These are phyloP conservation scores for Moesziomyces antarcticus DNA, from an alignment of 1,284 basidiomycete species.

Conservation along the genomic window DNA sequence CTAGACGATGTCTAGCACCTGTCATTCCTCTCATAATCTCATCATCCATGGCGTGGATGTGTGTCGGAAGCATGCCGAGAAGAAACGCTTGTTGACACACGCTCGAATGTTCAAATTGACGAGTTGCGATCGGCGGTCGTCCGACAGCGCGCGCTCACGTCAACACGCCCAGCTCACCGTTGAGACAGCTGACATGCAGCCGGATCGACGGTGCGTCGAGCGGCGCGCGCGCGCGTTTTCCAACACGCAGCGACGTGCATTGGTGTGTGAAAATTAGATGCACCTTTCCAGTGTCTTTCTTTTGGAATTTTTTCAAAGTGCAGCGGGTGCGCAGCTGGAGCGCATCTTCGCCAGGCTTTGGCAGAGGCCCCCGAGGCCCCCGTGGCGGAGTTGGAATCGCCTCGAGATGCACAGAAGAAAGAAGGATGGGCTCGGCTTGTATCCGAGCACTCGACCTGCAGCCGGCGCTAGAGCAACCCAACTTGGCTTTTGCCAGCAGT, in stretches of 20 bases:
- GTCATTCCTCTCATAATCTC: too few species aligned
- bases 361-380: background rate
- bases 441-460: conserved; percentile 10
- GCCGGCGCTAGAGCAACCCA: background rate
- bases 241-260: too few species aligned
- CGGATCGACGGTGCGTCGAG: too few species aligned
- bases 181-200: too few species aligned
- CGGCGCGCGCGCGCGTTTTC: too few species aligned
- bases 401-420: conserved; percentile 17
- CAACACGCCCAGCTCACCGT: too few species aligned
- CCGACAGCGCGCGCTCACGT: background rate
- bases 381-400: conserved; percentile 10
- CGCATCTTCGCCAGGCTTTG: background rate
- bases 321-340: background rate
- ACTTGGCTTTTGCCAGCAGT: too few species aligned
- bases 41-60: too few species aligned
- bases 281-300: conserved; percentile 1
- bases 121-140: conserved; percentile 21
- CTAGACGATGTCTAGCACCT: too few species aligned
- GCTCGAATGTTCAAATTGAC: conserved; percentile 14
- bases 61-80: too few species aligned
- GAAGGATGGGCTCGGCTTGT: conserved; percentile 12
- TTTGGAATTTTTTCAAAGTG: background rate
- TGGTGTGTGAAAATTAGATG: too few species aligned
- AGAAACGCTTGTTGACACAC: conserved; percentile 2